phyloP scores from a whole-genome alignment of 2,329 filamentous ascomycete species.

The Cladorrhinum sp. region DNA sequence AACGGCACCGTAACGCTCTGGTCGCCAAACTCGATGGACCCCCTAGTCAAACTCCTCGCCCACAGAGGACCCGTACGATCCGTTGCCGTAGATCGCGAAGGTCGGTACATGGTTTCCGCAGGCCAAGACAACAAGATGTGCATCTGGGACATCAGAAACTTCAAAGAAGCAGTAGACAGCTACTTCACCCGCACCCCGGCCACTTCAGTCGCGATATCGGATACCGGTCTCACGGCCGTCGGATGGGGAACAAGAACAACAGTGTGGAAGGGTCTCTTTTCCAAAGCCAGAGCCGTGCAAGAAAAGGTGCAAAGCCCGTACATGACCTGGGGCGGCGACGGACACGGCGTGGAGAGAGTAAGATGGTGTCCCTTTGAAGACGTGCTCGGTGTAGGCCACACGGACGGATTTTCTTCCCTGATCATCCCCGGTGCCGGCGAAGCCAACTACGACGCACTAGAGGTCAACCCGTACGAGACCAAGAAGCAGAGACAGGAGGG shows the following conservation, averaged over 20 bases:
- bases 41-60: constrained; percentile 85
- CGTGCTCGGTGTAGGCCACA: constrained; percentile 79
- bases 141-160: constrained; percentile 95
- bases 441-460: constrained; percentile 90
- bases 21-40: constrained; percentile 86
- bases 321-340: constrained; percentile 88
- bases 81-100: constrained; percentile 81
- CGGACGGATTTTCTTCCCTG: constrained; percentile 82
- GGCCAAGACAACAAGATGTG: constrained; percentile 89
- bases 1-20: constrained; percentile 93
- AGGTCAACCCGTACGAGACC: constrained; percentile 94
- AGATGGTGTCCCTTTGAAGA: constrained; percentile 96
- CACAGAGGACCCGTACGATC: constrained; percentile 86
- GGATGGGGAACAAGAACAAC: constrained; percentile 88
- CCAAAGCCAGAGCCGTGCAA: constrained; percentile 66
- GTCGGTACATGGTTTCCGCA: constrained; percentile 91
- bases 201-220: constrained; percentile 81
- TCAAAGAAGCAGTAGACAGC: constrained; percentile 77
- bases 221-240: constrained; percentile 81
- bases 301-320: constrained; percentile 84
- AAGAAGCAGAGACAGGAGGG: constrained; percentile 86
- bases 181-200: constrained; percentile 84
- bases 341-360: constrained; percentile 73
- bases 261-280: constrained; percentile 88
- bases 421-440: constrained; percentile 94